Evolutionary conservation across 1,284 basidiomycete genomes (phyloP).

Genomic region (Puccinia novopanici): DNA sequence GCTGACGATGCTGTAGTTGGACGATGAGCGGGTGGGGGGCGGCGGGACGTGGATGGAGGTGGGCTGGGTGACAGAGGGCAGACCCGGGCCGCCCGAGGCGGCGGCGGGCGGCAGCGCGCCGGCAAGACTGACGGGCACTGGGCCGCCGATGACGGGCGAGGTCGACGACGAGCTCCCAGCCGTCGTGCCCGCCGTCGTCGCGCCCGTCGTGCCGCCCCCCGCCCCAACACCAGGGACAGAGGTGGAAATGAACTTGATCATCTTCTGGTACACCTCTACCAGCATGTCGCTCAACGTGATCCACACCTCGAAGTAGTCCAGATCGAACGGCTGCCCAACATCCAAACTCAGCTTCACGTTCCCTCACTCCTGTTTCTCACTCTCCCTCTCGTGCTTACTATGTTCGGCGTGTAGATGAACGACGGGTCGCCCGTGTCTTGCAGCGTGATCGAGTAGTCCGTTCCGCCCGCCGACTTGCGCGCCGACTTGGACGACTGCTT

Average conservation of each 20-base stretch:
- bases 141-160: no score
- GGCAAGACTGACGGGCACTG: no score
- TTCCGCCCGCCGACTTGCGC: conserved; percentile 64
- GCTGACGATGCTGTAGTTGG: conserved; percentile 23
- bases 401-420: conserved; percentile 72
- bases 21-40: conserved; percentile 36
- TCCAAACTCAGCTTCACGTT: not conserved
- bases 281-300: conserved; percentile 81
- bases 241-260: conserved; percentile 70
- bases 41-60: not conserved
- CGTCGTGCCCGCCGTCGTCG: no score
- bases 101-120: no score
- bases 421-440: conserved; percentile 68
- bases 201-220: not conserved
- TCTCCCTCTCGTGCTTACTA: no score
- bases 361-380: conserved; percentile 41
- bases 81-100: no score
- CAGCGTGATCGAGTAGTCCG: conserved; percentile 68
- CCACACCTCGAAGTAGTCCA: conserved; percentile 82
- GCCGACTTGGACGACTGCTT: conserved; percentile 64
- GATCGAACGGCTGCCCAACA: conserved; percentile 69
- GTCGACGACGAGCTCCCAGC: no score
- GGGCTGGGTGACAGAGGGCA: conserved; percentile 13
- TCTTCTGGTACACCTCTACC: conserved; percentile 80
- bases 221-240: conserved; percentile 2